Evolutionary conservation across 73 alveolate species (phyloP), one percentile per base, ranked within the genome.

Genomic region (Loxodes magnus): DNA sequence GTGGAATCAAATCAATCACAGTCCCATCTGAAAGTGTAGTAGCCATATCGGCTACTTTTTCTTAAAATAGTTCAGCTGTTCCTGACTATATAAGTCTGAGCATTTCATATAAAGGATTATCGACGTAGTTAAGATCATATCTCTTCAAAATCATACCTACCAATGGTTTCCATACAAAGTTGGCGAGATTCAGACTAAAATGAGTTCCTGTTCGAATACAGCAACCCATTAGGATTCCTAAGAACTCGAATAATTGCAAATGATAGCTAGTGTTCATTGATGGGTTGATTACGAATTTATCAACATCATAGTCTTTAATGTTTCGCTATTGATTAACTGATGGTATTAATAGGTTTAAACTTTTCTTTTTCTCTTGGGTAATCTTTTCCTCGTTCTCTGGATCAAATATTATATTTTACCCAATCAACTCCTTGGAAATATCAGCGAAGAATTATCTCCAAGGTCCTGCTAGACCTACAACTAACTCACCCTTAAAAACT

Each of bases 381-480:
- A 6, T 43, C 14, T 14, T 4, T 5, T 5, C 24, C 56, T 5
- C 4, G 4, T 14, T 43, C 41, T 9, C 24, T 3, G 7, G 61
- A 22, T 3, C 15, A 26, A 4, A 16, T 35, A 1, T 14, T 22
- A 1, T 71, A 71, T 48, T 84, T n/a, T n/a, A n/a, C n/a, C n/a
- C n/a, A n/a, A n/a, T n/a, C n/a, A 90, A 69, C 67, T 92, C 99
- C 48, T 71, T 66, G 16, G 95, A 74, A 33, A 92, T 72, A 78
- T 92, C 99, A 31, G 97, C 92, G 60, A 92, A 92, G 73, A 92
- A 92, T 58, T 92, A 90, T 51, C 99, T 31, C 46, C 89, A 92
- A 12, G 99, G 99, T 2, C 99, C 99, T 4, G 96, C 94, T 51
- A 82, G 87, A 20, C 99, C 99, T 41, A 85, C 92, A 15, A 93